Evolutionary conservation across 139 green algal species (phyloP).

Genomic region (Pseudopediastrum boryanum): DNA sequence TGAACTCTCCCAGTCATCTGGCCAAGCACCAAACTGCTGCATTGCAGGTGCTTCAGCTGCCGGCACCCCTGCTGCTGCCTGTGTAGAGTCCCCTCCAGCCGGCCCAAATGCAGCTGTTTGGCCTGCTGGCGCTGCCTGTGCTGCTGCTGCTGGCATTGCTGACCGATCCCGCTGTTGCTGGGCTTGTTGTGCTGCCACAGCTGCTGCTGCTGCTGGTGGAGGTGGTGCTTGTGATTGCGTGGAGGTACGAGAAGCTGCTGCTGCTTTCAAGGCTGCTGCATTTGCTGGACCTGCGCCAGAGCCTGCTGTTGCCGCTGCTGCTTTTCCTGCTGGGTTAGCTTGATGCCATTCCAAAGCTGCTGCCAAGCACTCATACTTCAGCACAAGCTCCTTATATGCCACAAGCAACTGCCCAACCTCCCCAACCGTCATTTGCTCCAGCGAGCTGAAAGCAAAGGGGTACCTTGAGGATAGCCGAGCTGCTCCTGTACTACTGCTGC

Average conservation of each 20-base stretch:
- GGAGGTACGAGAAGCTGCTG: neutral
- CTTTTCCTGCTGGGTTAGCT: neutral
- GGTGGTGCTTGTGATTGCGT: neutral
- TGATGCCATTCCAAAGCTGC: constrained; percentile 20
- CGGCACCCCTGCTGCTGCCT: too few species aligned
- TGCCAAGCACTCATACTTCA: constrained; percentile 68
- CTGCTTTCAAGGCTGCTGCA: constrained; percentile 15
- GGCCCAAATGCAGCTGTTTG: too few species aligned
- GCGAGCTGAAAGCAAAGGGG: constrained; percentile 69
- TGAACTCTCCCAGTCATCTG: too few species aligned
- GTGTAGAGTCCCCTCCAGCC: too few species aligned
- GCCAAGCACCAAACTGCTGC: too few species aligned
- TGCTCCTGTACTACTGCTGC: neutral
- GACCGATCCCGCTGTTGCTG: too few species aligned
- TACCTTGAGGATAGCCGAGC: constrained; percentile 49
- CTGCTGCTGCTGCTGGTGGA: neutral
- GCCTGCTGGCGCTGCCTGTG: too few species aligned
- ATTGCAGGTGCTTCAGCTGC: too few species aligned
- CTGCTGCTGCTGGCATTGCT: too few species aligned
- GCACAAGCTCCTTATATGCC: constrained; percentile 85
- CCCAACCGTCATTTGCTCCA: constrained; percentile 64
- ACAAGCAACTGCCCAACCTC: constrained; percentile 77
- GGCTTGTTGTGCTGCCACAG: too few species aligned
- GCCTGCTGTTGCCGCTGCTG: constrained; percentile 24
- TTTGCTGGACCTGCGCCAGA: neutral